Evolutionary conservation across 1,284 basidiomycete genomes (phyloP).

Genomic region (Coniophora puteana): DNA sequence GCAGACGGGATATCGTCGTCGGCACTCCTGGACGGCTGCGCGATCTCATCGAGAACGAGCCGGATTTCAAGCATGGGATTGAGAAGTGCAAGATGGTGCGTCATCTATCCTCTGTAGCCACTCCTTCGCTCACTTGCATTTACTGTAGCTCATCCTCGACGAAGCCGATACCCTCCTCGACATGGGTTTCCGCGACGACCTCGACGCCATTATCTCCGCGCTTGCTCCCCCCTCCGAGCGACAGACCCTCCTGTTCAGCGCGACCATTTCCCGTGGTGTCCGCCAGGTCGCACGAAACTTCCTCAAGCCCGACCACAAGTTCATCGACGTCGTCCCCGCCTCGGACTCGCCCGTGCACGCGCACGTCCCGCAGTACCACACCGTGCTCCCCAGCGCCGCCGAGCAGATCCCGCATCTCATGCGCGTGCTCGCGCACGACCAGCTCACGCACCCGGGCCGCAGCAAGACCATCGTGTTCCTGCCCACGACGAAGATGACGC

Average conservation of each 20-base stretch:
- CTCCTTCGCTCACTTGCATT: slow-evolving; percentile 6
- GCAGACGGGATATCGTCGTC: slow-evolving; percentile 84
- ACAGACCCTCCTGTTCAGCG: slow-evolving; percentile 96
- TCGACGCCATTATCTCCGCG: slow-evolving; percentile 69
- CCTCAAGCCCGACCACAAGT: slow-evolving; percentile 53
- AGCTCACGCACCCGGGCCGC: slow-evolving; percentile 66
- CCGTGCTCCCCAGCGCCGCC: slow-evolving; percentile 61
- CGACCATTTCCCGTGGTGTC: slow-evolving; percentile 68
- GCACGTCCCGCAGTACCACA: slow-evolving; percentile 85
- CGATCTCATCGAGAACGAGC: slow-evolving; percentile 72
- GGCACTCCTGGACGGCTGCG: slow-evolving; percentile 89
- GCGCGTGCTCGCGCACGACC: slow-evolving; percentile 86
- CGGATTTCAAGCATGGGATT: slow-evolving; percentile 52
- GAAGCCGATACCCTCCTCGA: slow-evolving; percentile 96
- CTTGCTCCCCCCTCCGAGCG: slow-evolving; percentile 70
- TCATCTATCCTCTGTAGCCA: slow-evolving; percentile 8
- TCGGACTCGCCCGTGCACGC: slow-evolving; percentile 61
- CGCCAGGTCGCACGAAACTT: slow-evolving; percentile 56
- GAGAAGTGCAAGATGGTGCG: slow-evolving; percentile 57
- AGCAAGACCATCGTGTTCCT: slow-evolving; percentile 90
- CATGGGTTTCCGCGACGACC: slow-evolving; percentile 93
- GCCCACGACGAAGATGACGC: slow-evolving; percentile 86
- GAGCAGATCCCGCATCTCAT: slow-evolving; percentile 82
- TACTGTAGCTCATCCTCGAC: slow-evolving; percentile 79
- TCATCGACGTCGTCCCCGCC: slow-evolving; percentile 59